A percentile compares a stretch with the other conserved stretches of the same genome.
phyloP scores from a whole-genome alignment of 1,284 basidiomycete species.

The Fistulinella cinereoalba region DNA sequence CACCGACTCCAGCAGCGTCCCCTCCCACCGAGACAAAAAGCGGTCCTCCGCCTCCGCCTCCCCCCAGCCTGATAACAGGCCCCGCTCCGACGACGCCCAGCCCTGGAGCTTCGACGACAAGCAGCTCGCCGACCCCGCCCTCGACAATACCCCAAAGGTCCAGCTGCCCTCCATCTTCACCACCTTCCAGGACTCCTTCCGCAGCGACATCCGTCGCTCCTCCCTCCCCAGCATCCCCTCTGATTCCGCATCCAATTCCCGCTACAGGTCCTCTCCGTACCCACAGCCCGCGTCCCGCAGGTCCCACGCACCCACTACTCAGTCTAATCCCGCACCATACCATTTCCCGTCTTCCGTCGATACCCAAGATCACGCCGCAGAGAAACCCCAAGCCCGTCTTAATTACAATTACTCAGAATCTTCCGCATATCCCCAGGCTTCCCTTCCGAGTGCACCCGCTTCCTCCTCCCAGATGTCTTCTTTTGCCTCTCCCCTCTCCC shows the following conservation, averaged over 20 bases:
- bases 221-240: slow-evolving; percentile 61
- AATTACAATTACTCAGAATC: slow-evolving; percentile 38
- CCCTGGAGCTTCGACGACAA: slow-evolving; percentile 42
- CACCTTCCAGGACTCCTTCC: slow-evolving; percentile 61
- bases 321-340: slow-evolving; percentile 52
- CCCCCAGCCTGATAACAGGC: slow-evolving; percentile 48
- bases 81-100: slow-evolving; percentile 33
- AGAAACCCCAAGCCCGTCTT: slow-evolving; percentile 44
- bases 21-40: slow-evolving; percentile 58
- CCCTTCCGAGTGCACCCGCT: slow-evolving; percentile 45
- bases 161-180: slow-evolving; percentile 71
- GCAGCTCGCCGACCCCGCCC: slow-evolving; percentile 24
- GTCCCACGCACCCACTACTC: slow-evolving; percentile 41
- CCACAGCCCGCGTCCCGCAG: slow-evolving; percentile 45
- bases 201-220: slow-evolving; percentile 54
- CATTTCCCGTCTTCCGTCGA: slow-evolving; percentile 55
- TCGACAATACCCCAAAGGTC: slow-evolving; percentile 50
- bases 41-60: slow-evolving; percentile 50
- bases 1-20: slow-evolving; percentile 56
- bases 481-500: slow-evolving; percentile 46
- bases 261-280: slow-evolving; percentile 47
- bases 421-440: slow-evolving; percentile 44
- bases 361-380: slow-evolving; percentile 35
- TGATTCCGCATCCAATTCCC: slow-evolving; percentile 43
- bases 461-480: slow-evolving; percentile 49